Conservation (phyloP, 805 yeast species). For the Yarrowia osloensis region DNA sequence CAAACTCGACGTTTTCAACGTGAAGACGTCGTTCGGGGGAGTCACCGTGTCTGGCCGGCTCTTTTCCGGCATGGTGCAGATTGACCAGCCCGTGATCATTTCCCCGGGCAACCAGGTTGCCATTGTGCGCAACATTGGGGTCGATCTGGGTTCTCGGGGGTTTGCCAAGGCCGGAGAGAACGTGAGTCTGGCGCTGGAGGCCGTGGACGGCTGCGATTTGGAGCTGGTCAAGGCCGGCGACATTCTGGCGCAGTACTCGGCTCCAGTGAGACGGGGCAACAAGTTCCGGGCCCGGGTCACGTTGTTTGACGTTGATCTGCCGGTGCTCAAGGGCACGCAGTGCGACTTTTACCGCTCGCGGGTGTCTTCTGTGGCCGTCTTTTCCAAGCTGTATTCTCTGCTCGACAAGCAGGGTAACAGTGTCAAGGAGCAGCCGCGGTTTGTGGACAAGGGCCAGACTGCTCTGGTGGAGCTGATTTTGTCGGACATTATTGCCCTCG, state of each 20-base stretch:
- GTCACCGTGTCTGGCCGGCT: constrained; percentile 65
- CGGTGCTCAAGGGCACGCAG: constrained; percentile 77
- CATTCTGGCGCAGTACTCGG: constrained; percentile 54
- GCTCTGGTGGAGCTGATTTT: constrained; percentile 62
- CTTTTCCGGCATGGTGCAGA: constrained; percentile 66
- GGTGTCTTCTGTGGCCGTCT: constrained; percentile 66
- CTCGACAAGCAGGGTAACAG: constrained; percentile 42
- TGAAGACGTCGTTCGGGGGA: constrained; percentile 52
- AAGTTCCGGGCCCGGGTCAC: constrained; percentile 58
- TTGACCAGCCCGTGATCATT: constrained; percentile 63
- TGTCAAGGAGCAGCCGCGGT: constrained; percentile 52
- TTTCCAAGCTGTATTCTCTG: constrained; percentile 49
- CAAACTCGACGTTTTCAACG: constrained; percentile 64
- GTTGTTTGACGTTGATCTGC: constrained; percentile 68
- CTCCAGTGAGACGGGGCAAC: constrained; percentile 51
- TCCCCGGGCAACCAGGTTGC: constrained; percentile 51
- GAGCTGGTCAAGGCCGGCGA: constrained; percentile 66
- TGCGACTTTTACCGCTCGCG: constrained; percentile 77
- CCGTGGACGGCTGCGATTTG: constrained; percentile 42
- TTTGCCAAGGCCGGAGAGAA: constrained; percentile 47
- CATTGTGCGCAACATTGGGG: constrained; percentile 36
- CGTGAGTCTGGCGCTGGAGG: constrained; percentile 58
- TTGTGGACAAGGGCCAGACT: constrained; percentile 58
- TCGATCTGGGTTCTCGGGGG: constrained; percentile 33
- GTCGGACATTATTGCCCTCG: constrained; percentile 53